Evolutionary conservation across 1,284 basidiomycete species (phyloP), one percentile per base, ranked within the genome.

Genomic region (Coriolopsis trogii): DNA sequence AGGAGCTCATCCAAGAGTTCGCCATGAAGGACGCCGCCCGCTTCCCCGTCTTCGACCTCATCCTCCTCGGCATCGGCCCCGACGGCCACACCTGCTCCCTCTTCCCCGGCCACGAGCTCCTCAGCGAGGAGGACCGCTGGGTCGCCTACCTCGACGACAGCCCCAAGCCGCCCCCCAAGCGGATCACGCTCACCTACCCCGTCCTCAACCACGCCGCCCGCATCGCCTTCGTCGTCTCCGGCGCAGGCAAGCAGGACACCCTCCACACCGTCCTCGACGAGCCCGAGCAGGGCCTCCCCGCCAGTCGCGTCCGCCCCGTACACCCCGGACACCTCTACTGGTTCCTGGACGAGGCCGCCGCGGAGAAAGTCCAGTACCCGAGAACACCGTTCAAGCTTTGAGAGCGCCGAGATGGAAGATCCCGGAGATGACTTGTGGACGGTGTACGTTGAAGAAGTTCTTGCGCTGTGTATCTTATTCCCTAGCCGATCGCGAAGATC

Each of bases 71-170:
- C 45, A 87, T 94, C 81, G 95, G 95, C 18, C 88, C 91, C 5
- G 96, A 98, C 68, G 96, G 96, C 20, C 97, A 99, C 78, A 98
- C 95, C 21, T 94, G 90, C 61, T 95, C 91, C 12, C 86, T 99
- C 58, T 99, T 99, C 82, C 95, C 96, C 15, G 89, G 82, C 4
- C 96, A 98, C 70, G 81, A 82, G 49, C 81, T 98, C 36, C 81
- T 99, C 30, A 65, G 75, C 21, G 96, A 98, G 73, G 83, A 81
- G 52, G 91, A 93, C 67, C 81, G 93, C 49, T 99, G 96, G 96
- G 91, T 99, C 13, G 95, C 95, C 0, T 91, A 87, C 69, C 80
- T 99, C 64, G 85, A 91, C 44, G 93, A 98, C 73, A 90, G 89
- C 46, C 96, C 96, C 33, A 98, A 99, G 72, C 93, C 93, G 0